These are phyloP conservation scores for Phyllosticta citrichinensis DNA, from an alignment of 2,329 filamentous ascomycete species.

Conservation along the genomic window DNA sequence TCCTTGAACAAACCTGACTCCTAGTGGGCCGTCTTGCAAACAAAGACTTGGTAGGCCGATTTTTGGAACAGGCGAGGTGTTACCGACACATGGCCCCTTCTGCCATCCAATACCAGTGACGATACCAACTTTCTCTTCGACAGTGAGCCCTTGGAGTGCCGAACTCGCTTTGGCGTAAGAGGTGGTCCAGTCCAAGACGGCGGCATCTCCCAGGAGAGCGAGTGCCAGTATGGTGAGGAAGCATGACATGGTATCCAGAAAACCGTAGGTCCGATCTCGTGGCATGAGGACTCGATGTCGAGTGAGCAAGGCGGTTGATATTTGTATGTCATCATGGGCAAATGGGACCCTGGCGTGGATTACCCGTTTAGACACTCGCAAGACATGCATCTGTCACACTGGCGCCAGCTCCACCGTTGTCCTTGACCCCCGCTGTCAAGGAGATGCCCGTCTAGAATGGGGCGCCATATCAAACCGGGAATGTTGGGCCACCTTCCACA, in stretches of 20 bases:
- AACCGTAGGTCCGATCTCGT: neutral
- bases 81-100: conserved; percentile 26
- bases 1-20: conserved; percentile 27
- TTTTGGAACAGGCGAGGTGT: conserved; percentile 24
- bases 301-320: neutral
- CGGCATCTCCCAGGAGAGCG: neutral
- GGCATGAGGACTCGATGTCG: neutral
- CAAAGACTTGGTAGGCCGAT: conserved; percentile 29
- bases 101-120: conserved; percentile 28
- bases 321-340: neutral
- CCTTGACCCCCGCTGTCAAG: neutral
- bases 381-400: neutral
- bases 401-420: neutral
- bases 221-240: neutral
- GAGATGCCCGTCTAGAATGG: neutral
- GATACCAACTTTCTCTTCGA: conserved; percentile 31
- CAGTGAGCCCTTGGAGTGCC: conserved; percentile 29
- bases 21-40: conserved; percentile 32
- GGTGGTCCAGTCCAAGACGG: conserved; percentile 23
- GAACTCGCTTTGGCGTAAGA: conserved; percentile 31
- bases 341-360: neutral
- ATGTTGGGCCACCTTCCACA: neutral
- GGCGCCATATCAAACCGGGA: neutral
- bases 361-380: neutral
- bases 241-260: neutral